Base-by-base conservation (phyloP, 306 rosid genomes). In the Cercis canadensis region DNA sequence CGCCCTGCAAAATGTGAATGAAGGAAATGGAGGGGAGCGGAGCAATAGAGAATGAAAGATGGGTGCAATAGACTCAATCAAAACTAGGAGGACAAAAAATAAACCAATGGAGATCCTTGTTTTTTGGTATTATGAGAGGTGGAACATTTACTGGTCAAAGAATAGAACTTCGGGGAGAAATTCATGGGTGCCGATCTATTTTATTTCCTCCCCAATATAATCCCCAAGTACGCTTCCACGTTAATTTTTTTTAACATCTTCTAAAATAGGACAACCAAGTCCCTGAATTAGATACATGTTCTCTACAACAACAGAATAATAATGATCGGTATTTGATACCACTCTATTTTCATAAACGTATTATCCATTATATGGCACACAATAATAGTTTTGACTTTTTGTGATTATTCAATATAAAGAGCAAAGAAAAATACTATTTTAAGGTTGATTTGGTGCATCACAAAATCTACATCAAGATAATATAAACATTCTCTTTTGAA, bases 121-220 rank as follows among this genome's bases (percentile, higher is more conserved):
- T 91, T 85, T 60, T 74, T 67, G 96, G 89, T 75, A 83, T 12
- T 66, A 47, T 67, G 65, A 77, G 82, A 83, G 85, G 92, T 78
- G 73, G 69, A 78, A 69, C 69, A 82, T 80, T 63, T 60, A 79
- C 66, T 46, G 80, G 81, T 68, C 70, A 78, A 24, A 68, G 70
- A 77, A 74, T 80, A 82, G 69, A 72, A 66, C 66, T 72, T 69
- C 24, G 18, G 55, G 74, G 49, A 80, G 81, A 77, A 62, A 45
- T 67, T 53, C 12, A 79, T 53, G 83, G 84, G 51, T 21, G 52
- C 29, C 60, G 11, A 44, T 50, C 55, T 55, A 36, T 65, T 80
- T 74, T 73, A 13, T 62, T 74, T 64, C 51, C 31, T 29, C 21
- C 21, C 56, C 67, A 18, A 32, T 50, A 32, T 64, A 45, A 61